Evolutionary conservation across 306 rosid species (phyloP).

Genomic region (Fagus crenata): DNA sequence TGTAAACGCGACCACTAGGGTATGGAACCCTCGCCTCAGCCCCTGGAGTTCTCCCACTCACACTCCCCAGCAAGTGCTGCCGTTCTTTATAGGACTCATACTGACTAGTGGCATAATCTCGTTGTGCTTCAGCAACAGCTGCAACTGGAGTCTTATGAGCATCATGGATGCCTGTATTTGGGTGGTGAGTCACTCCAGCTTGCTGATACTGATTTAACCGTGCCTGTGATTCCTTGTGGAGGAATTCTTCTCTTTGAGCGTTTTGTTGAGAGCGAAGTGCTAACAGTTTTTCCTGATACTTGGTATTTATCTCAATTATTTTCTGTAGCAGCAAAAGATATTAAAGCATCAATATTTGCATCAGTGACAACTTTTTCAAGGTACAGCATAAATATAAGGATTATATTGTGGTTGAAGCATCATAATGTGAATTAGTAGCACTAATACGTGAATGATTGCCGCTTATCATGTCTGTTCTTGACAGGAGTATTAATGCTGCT

Average conservation of each 20-base stretch:
- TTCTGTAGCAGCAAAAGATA: conserved; percentile 22
- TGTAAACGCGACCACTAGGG: not conserved
- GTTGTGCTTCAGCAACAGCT: not conserved
- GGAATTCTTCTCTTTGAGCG: conserved; percentile 28
- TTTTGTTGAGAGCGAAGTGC: conserved; percentile 30
- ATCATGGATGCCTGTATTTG: not conserved
- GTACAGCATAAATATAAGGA: not conserved
- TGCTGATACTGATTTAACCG: conserved; percentile 19
- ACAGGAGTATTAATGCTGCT: not conserved
- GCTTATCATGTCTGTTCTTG: not conserved
- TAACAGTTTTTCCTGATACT: conserved; percentile 22
- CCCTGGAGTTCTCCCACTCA: conserved; percentile 21
- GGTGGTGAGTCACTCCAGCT: not conserved
- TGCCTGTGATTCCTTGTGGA: conserved; percentile 20
- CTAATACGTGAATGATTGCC: not conserved
- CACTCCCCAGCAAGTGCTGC: not conserved
- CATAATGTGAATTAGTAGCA: not conserved
- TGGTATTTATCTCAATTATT: conserved; percentile 15
- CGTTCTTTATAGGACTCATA: conserved; percentile 9
- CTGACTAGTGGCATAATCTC: conserved; percentile 8
- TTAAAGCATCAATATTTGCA: not conserved
- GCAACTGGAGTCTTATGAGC: not conserved
- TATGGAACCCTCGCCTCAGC: conserved; percentile 19
- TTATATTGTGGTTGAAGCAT: not conserved
- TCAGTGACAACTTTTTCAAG: not conserved